Evolutionary conservation across 176 grass and related monocot genomes (phyloP).

Genomic region (Triticum monococcum): DNA sequence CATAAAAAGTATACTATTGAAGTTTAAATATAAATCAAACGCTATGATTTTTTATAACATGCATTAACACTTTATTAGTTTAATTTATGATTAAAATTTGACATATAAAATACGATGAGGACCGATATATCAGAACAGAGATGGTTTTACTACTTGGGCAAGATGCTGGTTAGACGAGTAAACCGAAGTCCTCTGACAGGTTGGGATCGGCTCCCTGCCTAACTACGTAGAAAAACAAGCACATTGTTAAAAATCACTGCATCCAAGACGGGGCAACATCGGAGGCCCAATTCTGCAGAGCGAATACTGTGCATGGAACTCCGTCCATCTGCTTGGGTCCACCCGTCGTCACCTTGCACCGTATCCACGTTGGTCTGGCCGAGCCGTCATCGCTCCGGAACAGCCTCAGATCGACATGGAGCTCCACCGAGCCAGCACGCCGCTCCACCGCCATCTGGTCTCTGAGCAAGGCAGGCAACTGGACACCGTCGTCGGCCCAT

Average conservation of each 20-base stretch:
- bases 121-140: no score
- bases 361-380: constrained; percentile 27
- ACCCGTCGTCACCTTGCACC: constrained; percentile 17
- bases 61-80: no score
- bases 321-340: background rate
- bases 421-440: background rate
- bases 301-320: constrained; percentile 1
- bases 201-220: no score
- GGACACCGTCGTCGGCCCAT: constrained; percentile 29
- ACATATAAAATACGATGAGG: no score
- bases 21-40: no score
- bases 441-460: background rate
- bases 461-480: background rate
- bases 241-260: background rate
- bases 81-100: no score
- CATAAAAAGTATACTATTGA: no score
- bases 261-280: constrained; percentile 1
- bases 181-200: no score
- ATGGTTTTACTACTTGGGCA: no score
- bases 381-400: constrained; percentile 1
- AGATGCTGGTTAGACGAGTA: no score
- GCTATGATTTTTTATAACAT: no score
- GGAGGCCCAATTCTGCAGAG: constrained; percentile 21
- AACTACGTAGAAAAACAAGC: no score
- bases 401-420: constrained; percentile 15